A percentile compares a stretch with the other conserved stretches of the same genome.
Conservation (phyloP, 768 basidiomycete species). For the Tubosaeta sp. region DNA sequence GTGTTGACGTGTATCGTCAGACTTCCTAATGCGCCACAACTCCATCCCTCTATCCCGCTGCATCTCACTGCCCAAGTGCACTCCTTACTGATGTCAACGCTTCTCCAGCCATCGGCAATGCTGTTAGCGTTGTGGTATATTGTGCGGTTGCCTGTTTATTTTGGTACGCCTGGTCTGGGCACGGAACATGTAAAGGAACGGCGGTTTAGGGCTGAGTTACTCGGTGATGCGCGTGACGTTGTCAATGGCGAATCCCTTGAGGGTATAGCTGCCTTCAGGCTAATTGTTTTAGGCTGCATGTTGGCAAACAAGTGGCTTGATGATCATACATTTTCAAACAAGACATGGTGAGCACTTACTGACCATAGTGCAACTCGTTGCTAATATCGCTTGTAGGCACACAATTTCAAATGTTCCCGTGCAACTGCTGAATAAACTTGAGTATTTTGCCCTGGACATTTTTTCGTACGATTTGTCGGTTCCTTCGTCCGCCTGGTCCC, state of each 20-base stretch:
- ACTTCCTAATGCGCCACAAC: slow-evolving; percentile 29
- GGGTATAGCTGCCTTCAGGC: slow-evolving; percentile 61
- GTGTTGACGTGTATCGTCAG: slow-evolving; percentile 15
- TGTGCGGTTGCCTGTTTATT: slow-evolving; percentile 66
- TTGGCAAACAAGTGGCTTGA: slow-evolving; percentile 86
- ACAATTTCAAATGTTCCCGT: slow-evolving; percentile 75
- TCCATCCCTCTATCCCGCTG: slow-evolving; percentile 38
- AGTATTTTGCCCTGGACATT: slow-evolving; percentile 65
- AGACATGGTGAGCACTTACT: slow-evolving; percentile 62
- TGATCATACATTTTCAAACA: slow-evolving; percentile 86
- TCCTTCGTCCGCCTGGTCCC: slow-evolving; percentile 57
- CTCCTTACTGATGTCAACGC: slow-evolving; percentile 69
- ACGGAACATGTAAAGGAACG: slow-evolving; percentile 54
- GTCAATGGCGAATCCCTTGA: slow-evolving; percentile 48
- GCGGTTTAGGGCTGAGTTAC: slow-evolving; percentile 59
- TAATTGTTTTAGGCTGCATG: slow-evolving; percentile 79
- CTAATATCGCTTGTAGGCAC: slow-evolving; percentile 48
- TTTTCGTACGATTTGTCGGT: slow-evolving; percentile 70
- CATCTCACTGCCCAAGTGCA: slow-evolving; percentile 59
- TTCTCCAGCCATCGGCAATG: slow-evolving; percentile 78
- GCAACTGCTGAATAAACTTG: slow-evolving; percentile 63
- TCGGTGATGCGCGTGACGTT: slow-evolving; percentile 45
- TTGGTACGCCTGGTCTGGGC: slow-evolving; percentile 48
- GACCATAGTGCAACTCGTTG: neutral
- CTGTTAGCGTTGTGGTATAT: slow-evolving; percentile 82